A percentile compares a stretch with the other conserved stretches of the same genome.
Evolutionary conservation across 495 filamentous ascomycete genomes (phyloP).

Genomic region (Physcia stellaris): DNA sequence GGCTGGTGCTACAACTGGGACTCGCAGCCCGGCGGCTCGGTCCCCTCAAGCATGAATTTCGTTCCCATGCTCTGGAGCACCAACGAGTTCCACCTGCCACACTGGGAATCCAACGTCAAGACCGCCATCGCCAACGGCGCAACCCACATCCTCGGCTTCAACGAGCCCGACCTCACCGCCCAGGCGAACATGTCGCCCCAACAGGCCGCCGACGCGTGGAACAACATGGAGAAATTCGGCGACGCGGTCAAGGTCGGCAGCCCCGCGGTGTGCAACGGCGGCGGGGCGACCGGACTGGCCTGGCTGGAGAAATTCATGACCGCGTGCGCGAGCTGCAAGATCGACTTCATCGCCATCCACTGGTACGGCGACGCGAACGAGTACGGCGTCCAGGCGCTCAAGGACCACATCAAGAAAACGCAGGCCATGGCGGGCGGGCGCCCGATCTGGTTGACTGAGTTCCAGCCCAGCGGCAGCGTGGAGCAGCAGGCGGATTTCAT

Average conservation of each 20-base stretch:
- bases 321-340: conserved; percentile 40
- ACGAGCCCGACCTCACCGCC: conserved; percentile 59
- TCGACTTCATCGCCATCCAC: conserved; percentile 53
- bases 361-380: conserved; percentile 37
- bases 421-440: conserved; percentile 28
- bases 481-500: conserved; percentile 32
- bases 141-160: conserved; percentile 60
- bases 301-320: conserved; percentile 48
- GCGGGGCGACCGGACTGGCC: conserved; percentile 40
- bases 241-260: conserved; percentile 52
- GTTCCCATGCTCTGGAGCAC: conserved; percentile 65
- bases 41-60: conserved; percentile 38
- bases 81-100: conserved; percentile 32
- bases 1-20: conserved; percentile 78
- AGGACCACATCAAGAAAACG: conserved; percentile 31
- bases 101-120: conserved; percentile 44
- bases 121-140: conserved; percentile 44
- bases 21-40: conserved; percentile 21
- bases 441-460: conserved; percentile 54
- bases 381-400: conserved; percentile 26
- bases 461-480: conserved; percentile 32
- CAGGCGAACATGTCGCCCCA: conserved; percentile 53
- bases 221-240: conserved; percentile 57
- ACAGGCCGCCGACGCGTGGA: conserved; percentile 44
- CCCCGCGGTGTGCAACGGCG: conserved; percentile 65